These are phyloP conservation scores for Agaricus subrufescens DNA, from an alignment of 768 basidiomycete species.

Conservation along the genomic window DNA sequence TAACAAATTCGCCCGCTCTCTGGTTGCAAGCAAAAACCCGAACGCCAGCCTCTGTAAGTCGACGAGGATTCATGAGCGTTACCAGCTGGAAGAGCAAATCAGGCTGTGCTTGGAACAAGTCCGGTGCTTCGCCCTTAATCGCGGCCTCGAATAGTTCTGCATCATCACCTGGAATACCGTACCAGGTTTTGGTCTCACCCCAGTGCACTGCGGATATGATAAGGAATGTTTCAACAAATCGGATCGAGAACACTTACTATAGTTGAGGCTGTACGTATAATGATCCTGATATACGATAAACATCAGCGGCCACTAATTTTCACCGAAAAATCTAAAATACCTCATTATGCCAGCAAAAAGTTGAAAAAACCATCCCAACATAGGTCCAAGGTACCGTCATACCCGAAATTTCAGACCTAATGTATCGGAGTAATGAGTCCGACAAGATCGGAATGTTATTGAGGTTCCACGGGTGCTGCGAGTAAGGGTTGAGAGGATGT, in stretches of 20 bases:
- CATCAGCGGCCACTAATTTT: not conserved
- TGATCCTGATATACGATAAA: conserved; percentile 64
- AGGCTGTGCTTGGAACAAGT: conserved; percentile 96
- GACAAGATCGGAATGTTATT: conserved; percentile 94
- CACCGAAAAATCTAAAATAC: conserved; percentile 31
- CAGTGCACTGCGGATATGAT: conserved; percentile 72
- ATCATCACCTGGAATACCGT: conserved; percentile 93
- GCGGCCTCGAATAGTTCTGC: conserved; percentile 96
- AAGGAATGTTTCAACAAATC: conserved; percentile 14
- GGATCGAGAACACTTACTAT: conserved; percentile 50
- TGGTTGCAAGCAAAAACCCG: conserved; percentile 94
- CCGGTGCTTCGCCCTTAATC: conserved; percentile 92
- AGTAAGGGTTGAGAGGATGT: conserved; percentile 81
- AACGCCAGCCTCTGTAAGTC: conserved; percentile 83
- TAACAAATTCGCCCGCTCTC: conserved; percentile 94
- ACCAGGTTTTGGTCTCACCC: conserved; percentile 99
- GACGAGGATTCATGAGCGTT: conserved; percentile 93
- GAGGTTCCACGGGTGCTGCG: conserved; percentile 94
- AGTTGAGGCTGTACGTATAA: conserved; percentile 95
- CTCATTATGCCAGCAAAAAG: conserved; percentile 99
- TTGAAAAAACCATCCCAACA: conserved; percentile 98
- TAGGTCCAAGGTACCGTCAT: conserved; percentile 99
- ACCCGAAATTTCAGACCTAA: conserved; percentile 98
- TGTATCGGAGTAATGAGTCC: conserved; percentile 91
- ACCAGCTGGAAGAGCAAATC: conserved; percentile 96